Base-by-base conservation (phyloP, 2,329 filamentous ascomycete genomes). In the Cladobotryum protrusum region DNA sequence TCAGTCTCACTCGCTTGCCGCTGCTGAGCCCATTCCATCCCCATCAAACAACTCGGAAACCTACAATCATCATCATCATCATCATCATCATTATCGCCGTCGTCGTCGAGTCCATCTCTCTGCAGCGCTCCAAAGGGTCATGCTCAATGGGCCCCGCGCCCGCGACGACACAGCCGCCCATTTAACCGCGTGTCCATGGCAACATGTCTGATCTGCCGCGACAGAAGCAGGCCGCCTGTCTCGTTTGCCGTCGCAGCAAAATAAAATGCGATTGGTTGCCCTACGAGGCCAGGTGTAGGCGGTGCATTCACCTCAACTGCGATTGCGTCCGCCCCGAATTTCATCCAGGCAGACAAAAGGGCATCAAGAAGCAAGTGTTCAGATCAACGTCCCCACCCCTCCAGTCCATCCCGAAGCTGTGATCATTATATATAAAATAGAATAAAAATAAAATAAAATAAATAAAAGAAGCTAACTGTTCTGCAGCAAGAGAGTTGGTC, bases 261-360 rank as follows among this genome's bases (percentile, higher is more conserved):
- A 82, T 85, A 59, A 81, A 81, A 56, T 87, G 83, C 65, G 78
- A 82, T 52, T 78, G 81, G 56, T 72, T 74, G 39, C 64, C 71
- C 17, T 72, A 72, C 39, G 72, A 78, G 52, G 60, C 68, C 17
- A 70, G 74, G 20, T 87, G 83, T 63, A 81, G 81, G 56, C 76
- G 81, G 63, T 87, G 83, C 62, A 68, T 73, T 48, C 76, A 81
- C 59, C 69, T 77, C 7, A 72, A 76, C 33, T 62, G 69, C 13
- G 81, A 87, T 52, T 89, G 85, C 62, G 70, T 86, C 5, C 80
- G 86, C 2, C 85, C 78, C n/a, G 78, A 78, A n/a, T 87, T 87
- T 61, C 84, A 87, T 54, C 77, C 87, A 4, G 85, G 85, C 7
- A 74, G 86, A 45, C 84, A 87, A 61, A 88, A 88, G 61, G 86